These are phyloP conservation scores for Hypholoma fasciculare DNA, from an alignment of 768 basidiomycete genomes.

Conservation along the genomic window DNA sequence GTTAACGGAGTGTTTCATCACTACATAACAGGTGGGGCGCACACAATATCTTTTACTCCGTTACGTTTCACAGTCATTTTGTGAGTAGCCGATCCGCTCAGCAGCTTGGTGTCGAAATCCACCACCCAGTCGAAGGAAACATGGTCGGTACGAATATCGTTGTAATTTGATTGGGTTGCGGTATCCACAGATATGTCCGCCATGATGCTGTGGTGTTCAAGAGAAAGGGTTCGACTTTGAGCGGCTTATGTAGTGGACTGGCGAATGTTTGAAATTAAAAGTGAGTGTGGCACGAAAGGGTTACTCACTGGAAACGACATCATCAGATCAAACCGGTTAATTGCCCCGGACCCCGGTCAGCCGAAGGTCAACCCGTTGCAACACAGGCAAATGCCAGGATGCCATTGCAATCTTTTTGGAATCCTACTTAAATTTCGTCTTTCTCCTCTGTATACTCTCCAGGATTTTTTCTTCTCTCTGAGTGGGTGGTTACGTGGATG, in stretches of 20 bases:
- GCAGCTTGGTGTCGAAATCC: conserved; percentile 62
- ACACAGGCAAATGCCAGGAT: too few species aligned
- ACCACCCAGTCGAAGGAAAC: conserved; percentile 77
- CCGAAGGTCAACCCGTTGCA: too few species aligned
- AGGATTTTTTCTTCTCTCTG: too few species aligned
- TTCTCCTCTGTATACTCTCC: too few species aligned
- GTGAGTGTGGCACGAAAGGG: too few species aligned
- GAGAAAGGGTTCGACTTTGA: neutral
- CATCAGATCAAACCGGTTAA: too few species aligned
- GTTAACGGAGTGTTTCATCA: neutral
- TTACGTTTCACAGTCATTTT: conserved; percentile 53
- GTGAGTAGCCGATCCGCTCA: conserved; percentile 70
- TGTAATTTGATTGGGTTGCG: conserved; percentile 84
- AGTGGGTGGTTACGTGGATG: too few species aligned
- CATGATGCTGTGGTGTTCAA: conserved; percentile 8
- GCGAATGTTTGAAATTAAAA: neutral
- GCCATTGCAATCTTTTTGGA: too few species aligned
- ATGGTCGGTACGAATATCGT: conserved; percentile 62
- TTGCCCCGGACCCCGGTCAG: too few species aligned
- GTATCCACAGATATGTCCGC: conserved; percentile 45
- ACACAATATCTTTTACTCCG: conserved; percentile 56
- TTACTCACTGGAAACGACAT: too few species aligned
- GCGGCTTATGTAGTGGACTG: neutral
- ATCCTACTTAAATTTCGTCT: too few species aligned
- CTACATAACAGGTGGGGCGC: neutral